Evolutionary conservation across 2,329 filamentous ascomycete species (phyloP), one percentile per base, ranked within the genome.

Genomic region (Taxawa tesnikishii): DNA sequence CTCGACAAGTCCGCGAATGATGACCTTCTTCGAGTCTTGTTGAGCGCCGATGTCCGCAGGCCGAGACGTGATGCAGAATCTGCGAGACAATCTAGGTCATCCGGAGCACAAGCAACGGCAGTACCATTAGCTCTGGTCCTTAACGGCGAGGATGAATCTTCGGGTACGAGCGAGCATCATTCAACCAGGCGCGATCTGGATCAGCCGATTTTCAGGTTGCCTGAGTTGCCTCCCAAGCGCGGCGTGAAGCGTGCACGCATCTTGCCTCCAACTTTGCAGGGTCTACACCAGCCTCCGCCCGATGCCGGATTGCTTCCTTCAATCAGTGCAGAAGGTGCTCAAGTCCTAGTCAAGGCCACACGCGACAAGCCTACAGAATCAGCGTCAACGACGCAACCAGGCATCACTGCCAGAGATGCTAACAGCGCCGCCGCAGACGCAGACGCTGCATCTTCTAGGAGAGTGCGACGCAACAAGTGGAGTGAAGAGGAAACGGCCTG

Each of bases 201-300:
- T 48, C 12, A 37, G 21, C 31, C 38, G 13, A n/a, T 35, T 6
- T 36, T 36, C 12, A 54, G 46, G 23, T 41, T 59, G 15, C 62
- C 62, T 3, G 58, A 58, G 38, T 52, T 56, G 13, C 57, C 52
- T 10, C 39, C 43, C 12, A 36, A 43, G 21, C 39, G 44, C 24
- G 39, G 41, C 28, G 40, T 38, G 7, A 34, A 38, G 18, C 53
- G 53, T 28, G 46, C 57, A 24, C 53, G 53, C 10, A 50, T 57
- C 15, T 58, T 67, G 29, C 63, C 63, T 9, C 63, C 63, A 6
- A 51, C 65, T 11, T 51, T 78, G 8, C 73, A 73, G 44, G 72
- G 72, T 6, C 51, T 78, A 26, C 72, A 76, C 50, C 71, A 78
- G 39, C 73, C 73, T 3, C 73, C 73, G 10, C 72, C 72, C 6